Evolutionary conservation across 257 asterid genomes (phyloP), one percentile per base, ranked within the genome.

Genomic region (Asclepias syriaca): DNA sequence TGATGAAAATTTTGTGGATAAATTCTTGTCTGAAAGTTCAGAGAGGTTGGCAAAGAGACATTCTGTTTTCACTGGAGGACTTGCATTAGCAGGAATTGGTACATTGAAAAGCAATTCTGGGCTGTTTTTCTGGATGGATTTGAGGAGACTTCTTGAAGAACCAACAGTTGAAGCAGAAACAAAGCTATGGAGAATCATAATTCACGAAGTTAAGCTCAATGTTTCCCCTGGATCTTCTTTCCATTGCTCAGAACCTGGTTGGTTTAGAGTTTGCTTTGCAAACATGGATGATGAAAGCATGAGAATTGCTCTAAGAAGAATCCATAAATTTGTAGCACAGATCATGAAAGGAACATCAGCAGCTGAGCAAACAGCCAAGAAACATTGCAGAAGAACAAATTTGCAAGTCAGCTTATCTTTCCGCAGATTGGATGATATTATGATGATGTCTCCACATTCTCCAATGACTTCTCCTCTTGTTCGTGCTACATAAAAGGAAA

Each of bases 401-500:
- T 93, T 87, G 43, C 83, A 93, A 82, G 74, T 93, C 34, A 93
- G 93, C 72, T 75, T 93, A 71, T 90, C 98, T 13, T 93, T 84
- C 65, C 75, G 90, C 0, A 67, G 92, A 32, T 24, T 84, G 86
- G 95, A 89, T 6, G 97, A 86, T 46, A 74, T 81, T 16, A 80
- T 80, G 66, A 80, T 63, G 72, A 77, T 82, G 84, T 87, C 96
- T 11, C 92, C 94, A 66, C 96, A 88, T 48, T 91, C 97, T 29
- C 96, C 92, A 4, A 84, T 92, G 87, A 48, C 88, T 29, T 93
- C 98, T 40, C 98, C 98, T 27, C 89, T 93, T 1, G 96, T 90
- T 71, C 89, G 88, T 8, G 95, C 97, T 2, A 72, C 91, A 53
- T 76, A 70, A 76, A 29, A 5, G 34, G 34, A 29, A 29, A 29